phyloP scores from a whole-genome alignment of 169 alveolate species.

The Plasmodium ovale region DNA sequence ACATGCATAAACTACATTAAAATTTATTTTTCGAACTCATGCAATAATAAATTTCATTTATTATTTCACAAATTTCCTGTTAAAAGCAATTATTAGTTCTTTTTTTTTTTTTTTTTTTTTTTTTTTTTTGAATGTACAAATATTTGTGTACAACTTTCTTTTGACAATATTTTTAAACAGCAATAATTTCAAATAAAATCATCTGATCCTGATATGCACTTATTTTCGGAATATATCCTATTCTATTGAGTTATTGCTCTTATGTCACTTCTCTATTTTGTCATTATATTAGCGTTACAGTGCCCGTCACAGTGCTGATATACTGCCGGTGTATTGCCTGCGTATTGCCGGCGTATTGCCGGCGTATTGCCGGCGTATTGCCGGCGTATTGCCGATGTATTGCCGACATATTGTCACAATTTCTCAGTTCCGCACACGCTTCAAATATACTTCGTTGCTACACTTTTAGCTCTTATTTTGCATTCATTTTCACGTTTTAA shows the following conservation, averaged over 20 bases:
- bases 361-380: too few relatives aligned
- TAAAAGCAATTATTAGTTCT: background rate
- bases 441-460: too few relatives aligned
- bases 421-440: too few relatives aligned
- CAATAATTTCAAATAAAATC: background rate
- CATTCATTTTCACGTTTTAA: background rate
- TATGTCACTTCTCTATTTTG: too few relatives aligned
- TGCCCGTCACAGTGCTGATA: background rate
- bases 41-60: too few relatives aligned
- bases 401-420: too few relatives aligned
- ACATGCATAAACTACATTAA: background rate
- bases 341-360: too few relatives aligned
- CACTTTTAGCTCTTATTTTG: background rate
- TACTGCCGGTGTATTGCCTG: background rate
- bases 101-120: too few relatives aligned
- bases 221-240: background rate
- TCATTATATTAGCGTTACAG: background rate
- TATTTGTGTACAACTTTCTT: background rate
- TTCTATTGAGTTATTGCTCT: conserved; percentile 7
- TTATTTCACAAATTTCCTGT: background rate
- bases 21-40: too few relatives aligned
- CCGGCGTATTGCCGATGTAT: too few relatives aligned
- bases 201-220: background rate
- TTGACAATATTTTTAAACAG: background rate
- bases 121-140: background rate